Base-by-base conservation (phyloP, 441 rosid genomes). In the Erysimum cheiri region DNA sequence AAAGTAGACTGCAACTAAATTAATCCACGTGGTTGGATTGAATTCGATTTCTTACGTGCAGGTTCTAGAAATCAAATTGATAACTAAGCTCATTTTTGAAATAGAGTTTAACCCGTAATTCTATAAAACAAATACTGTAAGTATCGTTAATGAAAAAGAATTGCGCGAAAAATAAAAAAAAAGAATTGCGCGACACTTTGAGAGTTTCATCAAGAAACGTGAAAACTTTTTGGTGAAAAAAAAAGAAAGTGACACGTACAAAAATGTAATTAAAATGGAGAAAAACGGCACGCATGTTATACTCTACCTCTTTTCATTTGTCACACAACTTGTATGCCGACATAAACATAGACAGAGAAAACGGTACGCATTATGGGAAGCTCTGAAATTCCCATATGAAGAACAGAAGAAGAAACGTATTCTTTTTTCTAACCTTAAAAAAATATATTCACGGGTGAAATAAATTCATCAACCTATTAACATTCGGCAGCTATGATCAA, bases 301-400 rank as follows among this genome's bases (percentile, higher is more conserved):
- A 19, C 28, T 52, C 61, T 10, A 55, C 49, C 6, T 10, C 57
- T 39, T 57, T 41, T 43, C 24, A 9, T 40, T 61, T 36, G 47
- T 50, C 69, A 50, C 72, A 49, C 72, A 49, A 14, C 41, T 66
- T 49, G 44, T 63, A 35, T 63, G 70, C 75, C 64, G 75, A 64
- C 76, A 72, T 44, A 47, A 14, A 39, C 43, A 31, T 22, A 13
- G 50, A 69, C 29, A 32, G 47, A n/a, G 39, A 24, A 62, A 71
- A 46, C 57, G 68, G 53, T 52, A 60, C 74, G 74, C 61, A 60
- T 36, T 70, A 6, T 44, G 49, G 11, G 70, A 39, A 39, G 39
- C 50, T 52, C 52, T 37, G 37, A 37, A 36, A 10, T 65, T 52
- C 1, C 37, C 15, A 10, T 37, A 64, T n/a, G n/a, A 31, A 44